Evolutionary conservation across 2,329 filamentous ascomycete genomes (phyloP).

Genomic region (Colletotrichum echinochloae): DNA sequence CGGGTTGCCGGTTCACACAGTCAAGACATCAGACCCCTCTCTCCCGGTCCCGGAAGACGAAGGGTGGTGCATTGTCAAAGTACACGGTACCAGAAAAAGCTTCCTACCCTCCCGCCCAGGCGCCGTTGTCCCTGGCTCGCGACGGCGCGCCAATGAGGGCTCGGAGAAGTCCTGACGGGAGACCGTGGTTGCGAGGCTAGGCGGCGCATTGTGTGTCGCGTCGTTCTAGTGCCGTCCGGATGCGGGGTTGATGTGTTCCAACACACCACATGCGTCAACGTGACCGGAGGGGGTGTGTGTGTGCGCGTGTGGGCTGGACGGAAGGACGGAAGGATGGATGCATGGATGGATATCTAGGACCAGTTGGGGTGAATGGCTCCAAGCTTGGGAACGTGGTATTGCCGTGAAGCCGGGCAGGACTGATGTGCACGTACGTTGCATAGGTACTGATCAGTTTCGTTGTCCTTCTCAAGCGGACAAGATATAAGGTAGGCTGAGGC

Average conservation of each 20-base stretch:
- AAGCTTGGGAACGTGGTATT: no score
- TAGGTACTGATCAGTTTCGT: no score
- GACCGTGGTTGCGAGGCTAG: conserved; percentile 32
- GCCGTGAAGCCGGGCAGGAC: no score
- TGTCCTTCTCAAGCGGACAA: no score
- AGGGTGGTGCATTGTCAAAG: background rate
- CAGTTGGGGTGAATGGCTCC: no score
- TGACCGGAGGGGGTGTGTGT: conserved; percentile 15
- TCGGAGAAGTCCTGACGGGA: conserved; percentile 9
- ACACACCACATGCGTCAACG: conserved; percentile 38
- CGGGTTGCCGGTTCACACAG: conserved; percentile 12
- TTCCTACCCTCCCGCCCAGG: conserved; percentile 38
- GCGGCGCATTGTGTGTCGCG: conserved; percentile 37
- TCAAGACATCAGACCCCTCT: background rate
- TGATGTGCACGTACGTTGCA: no score
- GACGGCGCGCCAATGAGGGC: conserved; percentile 25
- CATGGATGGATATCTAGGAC: conserved; percentile 26
- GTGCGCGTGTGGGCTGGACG: conserved; percentile 21
- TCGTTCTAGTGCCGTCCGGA: conserved; percentile 38
- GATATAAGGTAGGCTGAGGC: no score
- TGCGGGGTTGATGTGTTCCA: conserved; percentile 37
- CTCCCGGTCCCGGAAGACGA: background rate
- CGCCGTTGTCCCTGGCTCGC: conserved; percentile 28
- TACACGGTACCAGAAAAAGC: conserved; percentile 12
- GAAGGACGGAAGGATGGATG: conserved; percentile 23